A percentile compares a stretch with the other conserved stretches of the same genome.
Evolutionary conservation across 1,284 basidiomycete genomes (phyloP).

Genomic region (Cryptococcus floricola): DNA sequence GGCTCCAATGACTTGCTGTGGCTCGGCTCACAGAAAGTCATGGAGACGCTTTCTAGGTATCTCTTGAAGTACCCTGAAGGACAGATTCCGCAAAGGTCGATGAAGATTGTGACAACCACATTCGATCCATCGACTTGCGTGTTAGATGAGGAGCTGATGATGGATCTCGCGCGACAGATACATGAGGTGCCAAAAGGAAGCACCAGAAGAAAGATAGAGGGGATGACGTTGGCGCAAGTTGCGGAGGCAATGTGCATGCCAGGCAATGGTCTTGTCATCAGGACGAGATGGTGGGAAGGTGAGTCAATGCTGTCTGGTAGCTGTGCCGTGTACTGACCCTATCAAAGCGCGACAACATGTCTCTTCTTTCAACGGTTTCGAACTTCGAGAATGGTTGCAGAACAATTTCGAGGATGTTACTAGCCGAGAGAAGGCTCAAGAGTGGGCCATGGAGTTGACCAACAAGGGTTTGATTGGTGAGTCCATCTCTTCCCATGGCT

Average conservation of each 20-base stretch:
- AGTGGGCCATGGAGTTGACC: slow-evolving; percentile 69
- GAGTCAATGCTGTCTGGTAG: slow-evolving; percentile 8
- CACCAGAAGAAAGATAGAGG: slow-evolving; percentile 31
- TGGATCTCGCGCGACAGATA: slow-evolving; percentile 68
- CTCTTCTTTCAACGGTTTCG: slow-evolving; percentile 78
- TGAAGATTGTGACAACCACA: slow-evolving; percentile 73
- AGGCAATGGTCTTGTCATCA: slow-evolving; percentile 43
- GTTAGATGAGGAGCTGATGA: slow-evolving; percentile 69
- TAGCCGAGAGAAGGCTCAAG: slow-evolving; percentile 69
- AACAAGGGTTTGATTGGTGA: slow-evolving; percentile 69
- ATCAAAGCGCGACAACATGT: slow-evolving; percentile 23
- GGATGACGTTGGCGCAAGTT: slow-evolving; percentile 37
- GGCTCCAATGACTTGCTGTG: slow-evolving; percentile 84
- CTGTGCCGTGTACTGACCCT: background rate
- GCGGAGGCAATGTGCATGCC: slow-evolving; percentile 45
- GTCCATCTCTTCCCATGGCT: background rate
- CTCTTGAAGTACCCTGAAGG: slow-evolving; percentile 8
- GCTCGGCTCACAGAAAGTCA: slow-evolving; percentile 84
- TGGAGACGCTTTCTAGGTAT: slow-evolving; percentile 72
- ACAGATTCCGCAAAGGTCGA: slow-evolving; percentile 56
- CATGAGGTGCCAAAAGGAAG: slow-evolving; percentile 36
- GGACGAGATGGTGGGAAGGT: slow-evolving; percentile 46
- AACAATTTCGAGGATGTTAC: slow-evolving; percentile 80
- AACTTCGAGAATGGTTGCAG: slow-evolving; percentile 81
- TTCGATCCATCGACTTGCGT: slow-evolving; percentile 73